These are phyloP conservation scores for Abelmoschus esculentus DNA, from an alignment of 345 rosid genomes.

Conservation along the genomic window DNA sequence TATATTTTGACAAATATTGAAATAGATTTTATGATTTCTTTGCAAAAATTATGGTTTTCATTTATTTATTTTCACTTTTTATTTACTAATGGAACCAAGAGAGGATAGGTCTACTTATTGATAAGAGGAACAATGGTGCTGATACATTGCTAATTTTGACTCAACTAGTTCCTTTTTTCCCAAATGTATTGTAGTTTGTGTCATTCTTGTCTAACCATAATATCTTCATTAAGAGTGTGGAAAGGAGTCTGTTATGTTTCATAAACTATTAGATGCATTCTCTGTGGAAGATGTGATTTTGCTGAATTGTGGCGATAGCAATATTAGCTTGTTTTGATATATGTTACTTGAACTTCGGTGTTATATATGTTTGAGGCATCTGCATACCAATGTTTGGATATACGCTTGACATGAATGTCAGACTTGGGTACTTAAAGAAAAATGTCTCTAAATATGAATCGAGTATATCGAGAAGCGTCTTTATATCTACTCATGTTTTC, in stretches of 20 bases:
- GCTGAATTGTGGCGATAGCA: not conserved
- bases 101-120: not conserved
- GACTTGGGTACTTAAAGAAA: not conserved
- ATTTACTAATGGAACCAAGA: not conserved
- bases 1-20: too few relatives aligned
- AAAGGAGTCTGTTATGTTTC: too few relatives aligned
- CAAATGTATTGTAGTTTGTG: not conserved
- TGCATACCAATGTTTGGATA: not conserved
- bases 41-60: not conserved
- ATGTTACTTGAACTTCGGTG: not conserved
- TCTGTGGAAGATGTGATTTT: not conserved
- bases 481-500: not conserved
- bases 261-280: not conserved
- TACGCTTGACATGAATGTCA: not conserved
- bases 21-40: not conserved
- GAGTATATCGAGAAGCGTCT: not conserved
- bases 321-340: not conserved
- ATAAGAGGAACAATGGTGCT: too few relatives aligned
- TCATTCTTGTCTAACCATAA: not conserved
- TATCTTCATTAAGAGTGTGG: not conserved
- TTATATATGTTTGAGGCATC: not conserved
- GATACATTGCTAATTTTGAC: not conserved
- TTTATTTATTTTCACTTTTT: not conserved
- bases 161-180: not conserved
- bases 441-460: not conserved